A percentile compares a stretch with the other conserved stretches of the same genome.
Evolutionary conservation across 306 rosid species (phyloP).

Genomic region (Lotus japonicus): DNA sequence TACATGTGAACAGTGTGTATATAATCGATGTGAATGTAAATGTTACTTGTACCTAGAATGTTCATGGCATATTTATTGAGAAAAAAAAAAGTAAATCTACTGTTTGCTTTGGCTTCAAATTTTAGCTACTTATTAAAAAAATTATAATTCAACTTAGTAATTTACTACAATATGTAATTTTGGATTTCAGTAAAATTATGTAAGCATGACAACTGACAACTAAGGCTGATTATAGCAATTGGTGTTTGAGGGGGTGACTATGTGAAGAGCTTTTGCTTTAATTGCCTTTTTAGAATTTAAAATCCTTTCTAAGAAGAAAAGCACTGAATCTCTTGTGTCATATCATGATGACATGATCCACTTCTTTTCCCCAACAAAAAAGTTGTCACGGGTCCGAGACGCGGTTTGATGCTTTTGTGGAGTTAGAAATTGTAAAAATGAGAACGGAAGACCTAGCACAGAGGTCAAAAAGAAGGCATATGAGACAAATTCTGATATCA

Average conservation of each 20-base stretch:
- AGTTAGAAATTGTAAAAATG: not conserved
- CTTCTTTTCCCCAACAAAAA: not conserved
- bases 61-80: not conserved
- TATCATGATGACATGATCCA: not conserved
- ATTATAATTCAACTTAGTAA: not conserved
- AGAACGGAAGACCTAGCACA: not conserved
- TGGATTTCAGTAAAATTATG: not conserved
- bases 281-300: conserved; percentile 16
- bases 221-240: conserved; percentile 4
- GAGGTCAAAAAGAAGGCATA: conserved; percentile 29
- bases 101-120: too few relatives aligned
- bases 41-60: not conserved
- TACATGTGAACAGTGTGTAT: not conserved
- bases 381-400: conserved; percentile 24
- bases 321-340: conserved; percentile 22
- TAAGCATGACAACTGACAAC: conserved; percentile 25
- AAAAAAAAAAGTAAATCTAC: too few relatives aligned
- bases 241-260: not conserved
- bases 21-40: not conserved
- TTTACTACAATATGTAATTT: not conserved
- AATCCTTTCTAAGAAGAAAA: conserved; percentile 25
- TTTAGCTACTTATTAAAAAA: too few relatives aligned
- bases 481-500: conserved; percentile 28
- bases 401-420: conserved; percentile 36
- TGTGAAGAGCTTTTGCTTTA: conserved; percentile 14